These are phyloP conservation scores for Suillus placidus DNA, from an alignment of 768 basidiomycete species.

Conservation along the genomic window DNA sequence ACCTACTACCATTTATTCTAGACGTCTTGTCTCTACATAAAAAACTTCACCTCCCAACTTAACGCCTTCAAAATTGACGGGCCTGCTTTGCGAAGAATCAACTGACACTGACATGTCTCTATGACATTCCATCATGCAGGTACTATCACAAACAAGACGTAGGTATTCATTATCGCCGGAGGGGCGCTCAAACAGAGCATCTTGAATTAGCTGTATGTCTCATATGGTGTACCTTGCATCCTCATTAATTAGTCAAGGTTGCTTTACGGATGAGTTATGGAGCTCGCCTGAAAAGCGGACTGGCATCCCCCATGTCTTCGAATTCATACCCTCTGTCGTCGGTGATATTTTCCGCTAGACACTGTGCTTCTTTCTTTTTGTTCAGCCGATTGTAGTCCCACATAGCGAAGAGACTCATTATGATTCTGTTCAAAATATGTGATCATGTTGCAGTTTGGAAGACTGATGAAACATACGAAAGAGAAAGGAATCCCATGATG, in stretches of 20 bases:
- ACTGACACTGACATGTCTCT: neutral
- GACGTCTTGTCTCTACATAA: no score
- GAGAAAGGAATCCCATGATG: conserved; percentile 36
- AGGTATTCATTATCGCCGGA: neutral
- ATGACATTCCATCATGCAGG: neutral
- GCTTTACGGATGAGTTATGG: neutral
- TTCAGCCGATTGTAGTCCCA: conserved; percentile 54
- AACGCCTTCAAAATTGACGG: neutral
- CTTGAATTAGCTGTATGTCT: neutral
- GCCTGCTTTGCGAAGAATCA: neutral
- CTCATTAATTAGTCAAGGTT: neutral
- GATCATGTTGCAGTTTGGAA: conserved; percentile 19
- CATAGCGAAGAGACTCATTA: conserved; percentile 46
- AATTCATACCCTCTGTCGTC: conserved; percentile 44
- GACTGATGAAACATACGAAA: conserved; percentile 23
- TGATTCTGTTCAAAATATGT: conserved; percentile 41
- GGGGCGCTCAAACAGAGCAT: neutral
- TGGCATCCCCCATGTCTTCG: conserved; percentile 51
- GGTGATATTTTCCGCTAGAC: conserved; percentile 46
- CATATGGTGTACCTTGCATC: conserved; percentile 1
- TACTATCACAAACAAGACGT: neutral
- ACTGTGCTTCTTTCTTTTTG: conserved; percentile 48
- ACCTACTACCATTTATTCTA: neutral
- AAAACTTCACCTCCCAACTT: neutral
- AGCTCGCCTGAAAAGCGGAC: conserved; percentile 54